phyloP scores from a whole-genome alignment of 2,329 filamentous ascomycete species.

The Fusarium sp. region DNA sequence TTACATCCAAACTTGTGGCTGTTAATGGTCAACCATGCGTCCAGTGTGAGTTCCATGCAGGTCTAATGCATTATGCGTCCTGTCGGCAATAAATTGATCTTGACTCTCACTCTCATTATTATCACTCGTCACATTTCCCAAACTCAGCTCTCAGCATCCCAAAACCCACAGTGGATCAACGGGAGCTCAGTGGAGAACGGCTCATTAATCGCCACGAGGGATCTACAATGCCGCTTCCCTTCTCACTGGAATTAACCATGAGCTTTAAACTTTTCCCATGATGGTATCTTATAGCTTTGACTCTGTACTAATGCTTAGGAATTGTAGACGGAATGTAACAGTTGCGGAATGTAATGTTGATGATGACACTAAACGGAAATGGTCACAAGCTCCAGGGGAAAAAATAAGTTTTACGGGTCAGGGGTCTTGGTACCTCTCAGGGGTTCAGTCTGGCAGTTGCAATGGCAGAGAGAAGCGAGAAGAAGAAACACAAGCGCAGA shows the following conservation, averaged over 20 bases:
- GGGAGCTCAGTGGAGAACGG: constrained; percentile 8
- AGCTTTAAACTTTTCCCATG: background rate
- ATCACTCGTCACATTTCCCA: background rate
- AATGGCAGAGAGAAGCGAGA: too few species aligned
- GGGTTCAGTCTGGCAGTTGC: constrained; percentile 17
- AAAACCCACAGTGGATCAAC: constrained; percentile 15
- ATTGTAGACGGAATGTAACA: background rate
- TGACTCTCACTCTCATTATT: background rate
- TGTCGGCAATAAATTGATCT: background rate
- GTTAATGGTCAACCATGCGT: background rate
- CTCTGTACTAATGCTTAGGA: background rate
- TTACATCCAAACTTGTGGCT: background rate
- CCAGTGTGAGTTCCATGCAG: background rate
- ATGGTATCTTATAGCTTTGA: too few species aligned
- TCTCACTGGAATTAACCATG: background rate
- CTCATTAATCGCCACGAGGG: constrained; percentile 4
- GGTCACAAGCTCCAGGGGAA: constrained; percentile 28
- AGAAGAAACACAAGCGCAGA: background rate
- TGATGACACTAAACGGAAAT: constrained; percentile 2
- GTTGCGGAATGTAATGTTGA: background rate
- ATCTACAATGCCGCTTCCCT: constrained; percentile 1
- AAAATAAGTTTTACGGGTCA: constrained; percentile 14
- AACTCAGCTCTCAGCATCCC: background rate
- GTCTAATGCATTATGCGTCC: constrained; percentile 2
- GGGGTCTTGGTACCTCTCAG: constrained; percentile 28